Evolutionary conservation across 768 basidiomycete species (phyloP), one percentile per base, ranked within the genome.

Genomic region (Phylloporus scabripes): DNA sequence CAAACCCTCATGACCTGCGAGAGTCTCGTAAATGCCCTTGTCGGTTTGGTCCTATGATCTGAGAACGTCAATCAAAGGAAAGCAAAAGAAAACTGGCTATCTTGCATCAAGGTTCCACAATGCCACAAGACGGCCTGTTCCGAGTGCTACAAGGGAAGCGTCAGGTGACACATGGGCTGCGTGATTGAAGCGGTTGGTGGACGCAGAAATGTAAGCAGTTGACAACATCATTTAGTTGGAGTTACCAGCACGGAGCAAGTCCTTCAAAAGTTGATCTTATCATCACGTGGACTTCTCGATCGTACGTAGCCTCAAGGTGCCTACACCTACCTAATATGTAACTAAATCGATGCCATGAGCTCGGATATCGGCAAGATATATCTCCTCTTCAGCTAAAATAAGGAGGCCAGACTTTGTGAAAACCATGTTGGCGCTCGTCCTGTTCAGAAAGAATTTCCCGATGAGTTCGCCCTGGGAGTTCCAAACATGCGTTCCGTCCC

Each of bases 1-100:
- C 15, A 79, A 60, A 9, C 81, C 82, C 40, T 78, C 67, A 59
- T 94, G 92, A 4, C 84, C 91, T 1, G 83, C 78, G 6, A 97
- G 74, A 1, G 91, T 94, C 47, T 75, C 69, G 17, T 71, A 70
- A 24, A 94, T 74, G 1, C 87, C 85, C 39, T 62, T 63, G 55
- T 81, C 79, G 10, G 56, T 46, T 14, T 62, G 56, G 49, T 75
- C 72, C 84, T 88, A 54, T 12, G 28, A 55, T 20, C 53, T 40
- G 26, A 45, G 29, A 31, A 17, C 20, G 36, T 55, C 38, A 59
- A 33, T 38, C 11, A 34, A 33, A 20, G 28, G 8, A 34, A 42
- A 8, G 11, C 5, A 24, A 12, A 24, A 10, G 26, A 41, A 49
- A 24, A 21, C 41, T 31, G 47, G 42, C 9, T 24, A 12, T 64